Evolutionary conservation across 1,284 basidiomycete genomes (phyloP).

Genomic region (Rhodotorula sp.): DNA sequence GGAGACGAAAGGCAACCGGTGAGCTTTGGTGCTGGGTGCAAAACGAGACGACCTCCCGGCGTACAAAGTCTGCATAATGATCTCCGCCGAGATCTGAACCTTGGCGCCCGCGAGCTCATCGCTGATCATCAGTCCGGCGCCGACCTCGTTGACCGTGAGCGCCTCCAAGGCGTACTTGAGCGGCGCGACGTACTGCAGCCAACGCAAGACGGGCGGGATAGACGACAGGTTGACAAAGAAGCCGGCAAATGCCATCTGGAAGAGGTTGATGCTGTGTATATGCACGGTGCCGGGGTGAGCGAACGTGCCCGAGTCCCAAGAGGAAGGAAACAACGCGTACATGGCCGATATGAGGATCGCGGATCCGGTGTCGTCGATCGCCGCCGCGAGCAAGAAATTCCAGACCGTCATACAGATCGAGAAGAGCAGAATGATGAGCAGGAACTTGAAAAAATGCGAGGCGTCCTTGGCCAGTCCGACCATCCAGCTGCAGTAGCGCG

Average conservation of each 20-base stretch:
- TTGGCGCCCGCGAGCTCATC: constrained; percentile 77
- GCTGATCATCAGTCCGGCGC: constrained; percentile 73
- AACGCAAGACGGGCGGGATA: constrained; percentile 43
- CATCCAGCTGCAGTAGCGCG: constrained; percentile 65
- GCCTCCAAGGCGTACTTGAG: constrained; percentile 73
- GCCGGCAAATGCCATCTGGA: constrained; percentile 46
- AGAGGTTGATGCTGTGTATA: constrained; percentile 37
- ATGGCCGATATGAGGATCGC: constrained; percentile 68
- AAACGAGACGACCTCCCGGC: constrained; percentile 74
- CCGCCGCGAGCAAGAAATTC: constrained; percentile 78
- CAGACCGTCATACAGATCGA: constrained; percentile 77
- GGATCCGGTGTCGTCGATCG: constrained; percentile 78
- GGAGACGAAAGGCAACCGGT: background rate
- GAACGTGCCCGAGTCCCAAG: constrained; percentile 69
- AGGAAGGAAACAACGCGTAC: constrained; percentile 53
- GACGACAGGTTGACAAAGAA: constrained; percentile 53
- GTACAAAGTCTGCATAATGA: constrained; percentile 83
- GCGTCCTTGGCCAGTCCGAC: constrained; percentile 71
- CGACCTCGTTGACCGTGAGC: constrained; percentile 81
- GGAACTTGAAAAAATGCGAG: constrained; percentile 74
- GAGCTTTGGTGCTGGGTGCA: constrained; percentile 56
- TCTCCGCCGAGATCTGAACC: constrained; percentile 67
- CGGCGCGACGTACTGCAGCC: constrained; percentile 70
- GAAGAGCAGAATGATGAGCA: constrained; percentile 72
- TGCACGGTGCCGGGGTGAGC: constrained; percentile 58